Conservation (phyloP, 1,284 basidiomycete genomes). For the Cryptococcus neoformans region DNA sequence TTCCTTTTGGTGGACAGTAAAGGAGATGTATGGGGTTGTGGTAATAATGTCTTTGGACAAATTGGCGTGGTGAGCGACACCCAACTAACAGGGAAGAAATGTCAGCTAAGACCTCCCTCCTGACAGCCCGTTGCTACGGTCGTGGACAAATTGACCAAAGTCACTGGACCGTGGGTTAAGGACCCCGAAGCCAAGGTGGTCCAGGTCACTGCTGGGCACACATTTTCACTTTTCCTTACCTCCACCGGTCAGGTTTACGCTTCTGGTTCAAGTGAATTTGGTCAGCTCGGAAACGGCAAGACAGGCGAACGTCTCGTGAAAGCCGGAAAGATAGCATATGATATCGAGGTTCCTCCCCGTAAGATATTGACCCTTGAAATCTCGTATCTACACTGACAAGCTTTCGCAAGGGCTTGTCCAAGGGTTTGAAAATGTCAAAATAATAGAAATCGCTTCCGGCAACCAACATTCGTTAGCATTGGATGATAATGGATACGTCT, state of each 20-base stretch:
- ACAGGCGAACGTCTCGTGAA: conserved; percentile 84
- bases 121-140: conserved; percentile 18
- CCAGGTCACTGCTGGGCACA: conserved; percentile 70
- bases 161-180: conserved; percentile 40
- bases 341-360: conserved; percentile 74
- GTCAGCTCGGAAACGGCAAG: conserved; percentile 85
- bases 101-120: neutral
- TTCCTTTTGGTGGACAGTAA: conserved; percentile 76
- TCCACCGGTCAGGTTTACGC: conserved; percentile 81
- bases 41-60: conserved; percentile 80
- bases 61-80: conserved; percentile 35
- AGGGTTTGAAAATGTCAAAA: conserved; percentile 59
- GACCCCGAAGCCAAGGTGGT: conserved; percentile 33
- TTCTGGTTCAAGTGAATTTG: conserved; percentile 87
- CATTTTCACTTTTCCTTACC: conserved; percentile 78
- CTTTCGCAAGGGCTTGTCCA: conserved; percentile 13
- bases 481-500: conserved; percentile 73
- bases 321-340: conserved; percentile 76
- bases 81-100: neutral
- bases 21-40: conserved; percentile 79
- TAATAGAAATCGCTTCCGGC: conserved; percentile 77
- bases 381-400: neutral
- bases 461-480: conserved; percentile 81
- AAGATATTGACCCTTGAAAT: conserved; percentile 26
- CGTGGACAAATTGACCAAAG: conserved; percentile 23